These are phyloP conservation scores for Boletales sp. DNA, from an alignment of 768 basidiomycete species.

Conservation along the genomic window DNA sequence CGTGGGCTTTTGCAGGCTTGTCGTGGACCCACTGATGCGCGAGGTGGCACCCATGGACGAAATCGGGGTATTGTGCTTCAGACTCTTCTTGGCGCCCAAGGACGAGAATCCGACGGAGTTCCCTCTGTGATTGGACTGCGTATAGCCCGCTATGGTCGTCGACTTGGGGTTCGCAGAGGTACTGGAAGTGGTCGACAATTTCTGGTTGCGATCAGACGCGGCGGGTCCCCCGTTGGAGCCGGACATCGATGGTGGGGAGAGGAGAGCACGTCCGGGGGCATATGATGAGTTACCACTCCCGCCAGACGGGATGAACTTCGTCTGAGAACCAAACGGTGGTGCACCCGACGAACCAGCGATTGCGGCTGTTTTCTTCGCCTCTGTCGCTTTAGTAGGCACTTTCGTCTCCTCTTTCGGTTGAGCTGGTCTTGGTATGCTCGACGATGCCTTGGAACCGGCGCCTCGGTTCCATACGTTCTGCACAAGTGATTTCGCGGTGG, in stretches of 20 bases:
- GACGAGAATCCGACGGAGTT: conserved; percentile 34
- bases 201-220: conserved; percentile 15
- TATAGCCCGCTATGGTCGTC: conserved; percentile 16
- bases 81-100: conserved; percentile 35
- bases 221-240: conserved; percentile 1
- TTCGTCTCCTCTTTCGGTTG: conserved; percentile 13
- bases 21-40: conserved; percentile 6
- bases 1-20: conserved; percentile 8
- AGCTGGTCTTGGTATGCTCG: conserved; percentile 28
- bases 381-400: conserved; percentile 3
- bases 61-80: conserved; percentile 13
- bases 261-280: conserved; percentile 8
- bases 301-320: conserved; percentile 16
- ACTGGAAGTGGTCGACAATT: conserved; percentile 19
- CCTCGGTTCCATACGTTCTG: conserved; percentile 71
- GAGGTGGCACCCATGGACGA: conserved; percentile 31
- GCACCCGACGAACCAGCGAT: conserved; percentile 21
- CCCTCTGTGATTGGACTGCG: conserved; percentile 12
- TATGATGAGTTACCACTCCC: conserved; percentile 7
- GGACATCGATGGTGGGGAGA: conserved; percentile 10
- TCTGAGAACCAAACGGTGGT: conserved; percentile 17
- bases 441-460: conserved; percentile 26
- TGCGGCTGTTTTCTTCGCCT: conserved; percentile 20
- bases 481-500: conserved; percentile 66
- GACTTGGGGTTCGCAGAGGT: conserved; percentile 8